Percentiles rank a stretch among this genome's conserved stretches.
Evolutionary conservation across 805 yeast genomes (phyloP).

Genomic region (Spathaspora boniae): DNA sequence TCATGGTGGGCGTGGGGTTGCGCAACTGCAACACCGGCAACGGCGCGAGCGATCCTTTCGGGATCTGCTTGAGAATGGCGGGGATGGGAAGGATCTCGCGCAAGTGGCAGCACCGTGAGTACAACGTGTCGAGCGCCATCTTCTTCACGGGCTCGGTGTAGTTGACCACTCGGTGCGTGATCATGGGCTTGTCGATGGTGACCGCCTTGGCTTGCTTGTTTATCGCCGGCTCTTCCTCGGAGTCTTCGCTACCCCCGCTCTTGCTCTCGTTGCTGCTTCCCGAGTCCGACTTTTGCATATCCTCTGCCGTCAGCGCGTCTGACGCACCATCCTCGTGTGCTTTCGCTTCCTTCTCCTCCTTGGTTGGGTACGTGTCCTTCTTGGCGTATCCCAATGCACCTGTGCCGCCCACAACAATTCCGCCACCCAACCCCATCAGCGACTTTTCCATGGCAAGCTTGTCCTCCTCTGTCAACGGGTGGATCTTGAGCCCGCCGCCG

Average conservation of each 20-base stretch:
- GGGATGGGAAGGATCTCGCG: slow-evolving; percentile 91
- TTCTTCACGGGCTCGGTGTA: slow-evolving; percentile 36
- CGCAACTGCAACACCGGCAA: slow-evolving; percentile 65
- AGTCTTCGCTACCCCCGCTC: slow-evolving; percentile 5
- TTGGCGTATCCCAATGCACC: slow-evolving; percentile 54
- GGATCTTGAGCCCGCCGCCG: slow-evolving; percentile 52
- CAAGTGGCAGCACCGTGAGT: slow-evolving; percentile 89
- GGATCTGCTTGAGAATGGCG: slow-evolving; percentile 70
- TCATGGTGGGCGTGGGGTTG: slow-evolving; percentile 86
- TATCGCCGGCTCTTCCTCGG: slow-evolving; percentile 19
- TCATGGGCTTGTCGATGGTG: slow-evolving; percentile 34
- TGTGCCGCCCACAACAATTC: slow-evolving; percentile 77
- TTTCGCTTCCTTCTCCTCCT: slow-evolving; percentile 14
- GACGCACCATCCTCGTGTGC: slow-evolving; percentile 12
- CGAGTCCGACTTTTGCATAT: slow-evolving; percentile 13
- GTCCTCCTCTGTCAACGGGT: slow-evolving; percentile 55
- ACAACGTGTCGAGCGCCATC: slow-evolving; percentile 66
- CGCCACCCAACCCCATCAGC: slow-evolving; percentile 49
- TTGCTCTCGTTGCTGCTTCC: slow-evolving; percentile 10
- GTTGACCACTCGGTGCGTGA: slow-evolving; percentile 13
- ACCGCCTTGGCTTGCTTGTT: slow-evolving; percentile 22
- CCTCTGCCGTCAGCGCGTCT: slow-evolving; percentile 14
- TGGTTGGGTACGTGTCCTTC: slow-evolving; percentile 7
- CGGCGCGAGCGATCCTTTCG: slow-evolving; percentile 74
- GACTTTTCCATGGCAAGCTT: slow-evolving; percentile 38